Percentiles rank a stretch among this genome's conserved stretches.
Evolutionary conservation across 306 rosid genomes (phyloP).

Genomic region (Cicer judaicum): DNA sequence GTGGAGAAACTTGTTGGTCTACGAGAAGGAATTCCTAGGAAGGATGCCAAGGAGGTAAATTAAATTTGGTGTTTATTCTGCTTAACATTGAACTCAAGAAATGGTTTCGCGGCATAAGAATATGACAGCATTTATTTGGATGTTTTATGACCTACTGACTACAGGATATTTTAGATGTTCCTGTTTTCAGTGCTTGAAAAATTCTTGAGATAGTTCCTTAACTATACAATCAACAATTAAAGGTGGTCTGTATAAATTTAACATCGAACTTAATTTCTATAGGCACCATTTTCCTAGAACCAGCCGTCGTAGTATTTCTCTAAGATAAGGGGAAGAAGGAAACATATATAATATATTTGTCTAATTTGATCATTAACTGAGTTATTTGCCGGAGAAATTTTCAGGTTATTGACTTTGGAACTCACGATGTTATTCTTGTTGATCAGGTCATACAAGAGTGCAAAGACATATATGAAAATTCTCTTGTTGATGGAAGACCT

Average conservation of each 20-base stretch:
- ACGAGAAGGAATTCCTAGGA: constrained; percentile 95
- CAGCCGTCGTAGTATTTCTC: background rate
- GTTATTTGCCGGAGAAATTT: background rate
- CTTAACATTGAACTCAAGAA: constrained; percentile 26
- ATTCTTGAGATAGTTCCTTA: constrained; percentile 7
- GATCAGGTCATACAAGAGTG: constrained; percentile 94
- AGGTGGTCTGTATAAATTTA: background rate
- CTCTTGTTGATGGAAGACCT: constrained; percentile 81
- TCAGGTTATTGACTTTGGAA: constrained; percentile 35
- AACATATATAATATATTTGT: background rate
- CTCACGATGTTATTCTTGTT: constrained; percentile 28
- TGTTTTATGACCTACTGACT: constrained; percentile 8
- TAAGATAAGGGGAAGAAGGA: background rate
- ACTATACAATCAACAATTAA: constrained; percentile 14
- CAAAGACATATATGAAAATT: constrained; percentile 91
- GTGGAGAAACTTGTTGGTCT: constrained; percentile 94
- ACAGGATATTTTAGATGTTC: constrained; percentile 23
- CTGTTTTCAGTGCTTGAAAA: constrained; percentile 6
- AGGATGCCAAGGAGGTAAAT: constrained; percentile 99
- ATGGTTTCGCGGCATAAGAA: constrained; percentile 18
- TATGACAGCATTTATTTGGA: constrained; percentile 30
- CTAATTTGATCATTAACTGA: background rate
- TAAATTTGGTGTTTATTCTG: constrained; percentile 28
- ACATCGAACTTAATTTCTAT: constrained; percentile 15
- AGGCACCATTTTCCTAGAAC: background rate